Percentiles rank a stretch among this genome's conserved stretches.
Evolutionary conservation across 106 monocot genomes (phyloP).

Genomic region (Phalaenopsis equestris): DNA sequence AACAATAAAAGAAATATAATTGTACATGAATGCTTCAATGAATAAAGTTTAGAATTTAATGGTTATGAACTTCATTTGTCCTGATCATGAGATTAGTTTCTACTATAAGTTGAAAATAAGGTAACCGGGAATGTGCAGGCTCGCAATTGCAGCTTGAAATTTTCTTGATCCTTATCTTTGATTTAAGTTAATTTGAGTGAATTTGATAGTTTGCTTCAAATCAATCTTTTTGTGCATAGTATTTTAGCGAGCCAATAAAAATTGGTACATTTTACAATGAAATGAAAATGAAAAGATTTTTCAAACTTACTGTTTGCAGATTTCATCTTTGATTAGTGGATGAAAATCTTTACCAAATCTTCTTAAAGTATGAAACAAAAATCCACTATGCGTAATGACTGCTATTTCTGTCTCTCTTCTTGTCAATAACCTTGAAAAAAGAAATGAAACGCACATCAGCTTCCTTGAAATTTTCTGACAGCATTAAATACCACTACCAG

Average conservation of each 20-base stretch:
- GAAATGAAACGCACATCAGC: background rate
- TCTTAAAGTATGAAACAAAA: constrained; percentile 58
- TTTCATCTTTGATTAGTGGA: constrained; percentile 65
- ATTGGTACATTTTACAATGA: background rate
- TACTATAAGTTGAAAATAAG: background rate
- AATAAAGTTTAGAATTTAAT: background rate
- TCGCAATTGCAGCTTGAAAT: background rate
- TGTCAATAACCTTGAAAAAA: constrained; percentile 74
- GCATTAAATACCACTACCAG: background rate
- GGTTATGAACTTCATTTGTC: background rate
- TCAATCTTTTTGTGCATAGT: no score
- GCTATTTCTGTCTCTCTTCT: constrained; percentile 91
- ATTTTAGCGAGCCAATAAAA: background rate
- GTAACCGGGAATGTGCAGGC: background rate
- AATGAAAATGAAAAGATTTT: background rate
- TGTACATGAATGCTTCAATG: background rate
- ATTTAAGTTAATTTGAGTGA: background rate
- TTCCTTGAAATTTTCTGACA: background rate
- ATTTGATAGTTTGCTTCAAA: background rate
- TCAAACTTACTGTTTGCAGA: constrained; percentile 67
- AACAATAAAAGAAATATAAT: no score
- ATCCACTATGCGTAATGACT: constrained; percentile 81
- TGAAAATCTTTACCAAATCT: constrained; percentile 43
- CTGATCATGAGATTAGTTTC: background rate
- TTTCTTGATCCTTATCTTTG: background rate